Base-by-base conservation (phyloP, 345 rosid species). In the Linum usitatissimum region DNA sequence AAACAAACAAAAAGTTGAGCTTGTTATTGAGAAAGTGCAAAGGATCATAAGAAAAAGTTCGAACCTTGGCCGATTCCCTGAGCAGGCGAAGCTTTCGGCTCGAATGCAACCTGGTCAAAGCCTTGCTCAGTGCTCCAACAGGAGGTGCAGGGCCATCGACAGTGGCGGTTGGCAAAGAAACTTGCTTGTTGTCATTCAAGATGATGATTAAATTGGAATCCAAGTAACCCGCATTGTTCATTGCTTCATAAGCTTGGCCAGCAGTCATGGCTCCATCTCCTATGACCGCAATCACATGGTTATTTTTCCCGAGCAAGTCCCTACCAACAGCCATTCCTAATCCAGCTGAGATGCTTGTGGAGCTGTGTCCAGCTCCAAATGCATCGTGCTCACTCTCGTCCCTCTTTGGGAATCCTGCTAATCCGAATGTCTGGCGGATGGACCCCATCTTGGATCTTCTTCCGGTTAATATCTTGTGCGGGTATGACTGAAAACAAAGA, bases 241-340 rank as follows among this genome's bases (percentile, higher is more conserved):
- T 74, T 3, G 84, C 84, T 63, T 80, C 82, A 31, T 82, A 82
- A 9, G 82, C 82, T 64, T 73, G 77, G 68, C 87, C 82, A 0
- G 81, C 82, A 0, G 79, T 80, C 87, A 80, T 80, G 31, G 82
- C 82, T 17, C 87, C 82, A 17, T 82, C 84, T 10, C 81, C 84
- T 0, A 80, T 76, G 17, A 80, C 84, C 0, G 84, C 70, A 19
- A 78, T 55, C 21, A 83, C 87, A 51, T 78, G 68, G 65, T 80
- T 80, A 13, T 65, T 61, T 58, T 76, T 80, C 53, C 79, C 77
- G 12, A 73, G n/a, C 61, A 83, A 58, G 40, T 83, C 84, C 60
- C 87, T 78, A 3, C 74, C 84, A 9, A 74, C 81, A 6, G 84
- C 81, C 82, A 82, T 82, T 10, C 84, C 81, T 60, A 82, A 60